Conservation (phyloP, 2,329 filamentous ascomycete species). For the Onygenales sp. region DNA sequence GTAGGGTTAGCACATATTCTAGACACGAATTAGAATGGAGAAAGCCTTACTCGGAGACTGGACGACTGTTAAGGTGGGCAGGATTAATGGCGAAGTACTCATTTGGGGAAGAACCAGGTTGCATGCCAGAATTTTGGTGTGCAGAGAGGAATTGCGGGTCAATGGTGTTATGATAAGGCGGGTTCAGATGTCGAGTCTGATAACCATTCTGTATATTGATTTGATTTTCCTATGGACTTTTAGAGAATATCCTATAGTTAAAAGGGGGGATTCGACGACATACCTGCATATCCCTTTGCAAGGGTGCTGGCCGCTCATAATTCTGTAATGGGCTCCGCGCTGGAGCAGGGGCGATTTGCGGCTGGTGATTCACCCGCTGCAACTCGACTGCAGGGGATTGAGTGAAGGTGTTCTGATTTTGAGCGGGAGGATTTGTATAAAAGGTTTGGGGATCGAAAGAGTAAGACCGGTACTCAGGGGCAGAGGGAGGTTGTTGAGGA, state of each 20-base stretch:
- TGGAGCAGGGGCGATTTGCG: neutral
- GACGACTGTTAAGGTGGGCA: conserved; percentile 8
- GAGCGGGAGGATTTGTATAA: conserved; percentile 14
- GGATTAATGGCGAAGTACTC: conserved; percentile 12
- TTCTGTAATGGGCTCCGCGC: neutral
- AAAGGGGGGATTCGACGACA: neutral
- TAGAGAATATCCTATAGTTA: neutral
- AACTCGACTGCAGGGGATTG: conserved; percentile 5
- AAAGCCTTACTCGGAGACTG: neutral
- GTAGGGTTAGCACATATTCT: neutral
- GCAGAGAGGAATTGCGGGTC: conserved; percentile 30
- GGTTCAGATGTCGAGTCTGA: conserved; percentile 12
- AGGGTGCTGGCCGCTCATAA: conserved; percentile 3
- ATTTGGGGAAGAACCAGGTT: conserved; percentile 5
- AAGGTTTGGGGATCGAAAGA: conserved; percentile 21
- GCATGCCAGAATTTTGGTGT: conserved; percentile 13
- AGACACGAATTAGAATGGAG: neutral
- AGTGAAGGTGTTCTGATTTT: conserved; percentile 1
- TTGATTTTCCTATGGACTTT: conserved; percentile 14
- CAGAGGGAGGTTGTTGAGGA: conserved; percentile 7
- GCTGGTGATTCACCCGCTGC: conserved; percentile 5
- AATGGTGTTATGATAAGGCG: conserved; percentile 27
- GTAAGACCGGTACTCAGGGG: conserved; percentile 22
- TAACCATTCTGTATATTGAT: conserved; percentile 25
- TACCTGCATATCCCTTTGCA: conserved; percentile 6